Evolutionary conservation across 1,139 yeast genomes (phyloP), one percentile per base, ranked within the genome.

Genomic region (Debaryomycetaceae sp.): DNA sequence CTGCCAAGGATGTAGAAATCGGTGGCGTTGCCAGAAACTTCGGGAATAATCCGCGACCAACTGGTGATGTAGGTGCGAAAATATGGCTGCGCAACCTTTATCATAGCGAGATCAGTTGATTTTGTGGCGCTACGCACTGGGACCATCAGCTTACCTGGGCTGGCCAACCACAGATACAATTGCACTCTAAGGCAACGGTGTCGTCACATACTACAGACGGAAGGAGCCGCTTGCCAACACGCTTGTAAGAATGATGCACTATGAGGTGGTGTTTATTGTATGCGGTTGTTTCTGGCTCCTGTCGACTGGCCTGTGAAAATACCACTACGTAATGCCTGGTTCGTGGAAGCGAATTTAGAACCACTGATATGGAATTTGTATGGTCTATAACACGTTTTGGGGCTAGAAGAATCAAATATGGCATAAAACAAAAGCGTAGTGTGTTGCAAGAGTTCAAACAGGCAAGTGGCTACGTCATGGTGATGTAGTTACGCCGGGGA

Each of bases 381-480:
- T 11, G 31, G 11, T 27, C 31, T 11, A 11, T 3, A 27, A 4
- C 31, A 27, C 11, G 11, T 27, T 27, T 27, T 8, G 31, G 31
- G 31, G 31, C 31, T 27, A 27, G 31, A 27, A 27, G 31, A 11
- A 27, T 27, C 31, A 27, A 27, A 27, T 27, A 7, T 27, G 8
- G 31, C 11, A 27, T 7, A 27, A 27, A 8, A 27, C 31, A 27
- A 11, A 8, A 27, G 11, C 11, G 8, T 27, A 14, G 23, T 38
- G 34, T 38, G 41, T 31, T 34, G 22, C 27, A n/a, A 31, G 31
- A 6, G 23, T 11, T 27, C 20, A 5, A 20, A 24, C 6, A 8
- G 8, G 7, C 11, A 34, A 9, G 6, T 33, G 37, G 34, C 11
- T 42, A 42, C 44, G 37, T 42, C 44, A 42, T 42, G 34, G 40